phyloP scores from a whole-genome alignment of 179 eudicot species.

The Patellifolia procumbens region DNA sequence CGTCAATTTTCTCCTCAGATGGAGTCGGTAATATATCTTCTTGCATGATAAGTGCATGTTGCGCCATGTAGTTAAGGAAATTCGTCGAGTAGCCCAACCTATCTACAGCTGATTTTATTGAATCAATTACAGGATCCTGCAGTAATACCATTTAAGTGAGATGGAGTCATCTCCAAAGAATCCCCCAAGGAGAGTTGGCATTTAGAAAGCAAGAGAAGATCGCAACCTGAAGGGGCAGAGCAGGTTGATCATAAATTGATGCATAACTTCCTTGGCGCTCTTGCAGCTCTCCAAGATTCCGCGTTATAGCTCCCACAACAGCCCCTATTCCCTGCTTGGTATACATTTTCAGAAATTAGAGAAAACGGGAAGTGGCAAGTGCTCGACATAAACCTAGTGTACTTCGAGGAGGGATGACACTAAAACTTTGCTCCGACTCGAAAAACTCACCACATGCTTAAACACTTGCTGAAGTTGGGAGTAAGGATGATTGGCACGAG shows the following conservation, averaged over 20 bases:
- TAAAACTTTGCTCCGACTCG: background rate
- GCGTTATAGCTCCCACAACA: conserved; percentile 83
- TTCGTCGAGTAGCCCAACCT: conserved; percentile 68
- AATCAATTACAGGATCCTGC: conserved; percentile 75
- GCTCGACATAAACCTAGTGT: conserved; percentile 9
- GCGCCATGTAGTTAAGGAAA: conserved; percentile 62
- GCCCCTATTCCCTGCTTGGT: conserved; percentile 75
- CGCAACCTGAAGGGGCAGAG: conserved; percentile 63
- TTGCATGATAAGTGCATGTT: conserved; percentile 73
- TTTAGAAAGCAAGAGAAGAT: background rate
- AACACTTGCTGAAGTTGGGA: conserved; percentile 89
- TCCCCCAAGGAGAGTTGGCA: no score
- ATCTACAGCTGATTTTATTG: conserved; percentile 67
- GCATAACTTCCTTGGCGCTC: conserved; percentile 80
- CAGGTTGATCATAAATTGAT: conserved; percentile 76
- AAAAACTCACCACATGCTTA: conserved; percentile 72
- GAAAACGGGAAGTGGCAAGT: conserved; percentile 1
- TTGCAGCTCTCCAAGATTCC: conserved; percentile 80
- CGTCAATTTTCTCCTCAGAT: conserved; percentile 52
- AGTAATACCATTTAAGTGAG: conserved; percentile 14
- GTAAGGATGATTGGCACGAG: conserved; percentile 88
- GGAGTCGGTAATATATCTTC: conserved; percentile 61
- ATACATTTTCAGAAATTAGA: background rate
- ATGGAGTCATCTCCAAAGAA: background rate
- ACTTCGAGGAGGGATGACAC: background rate